Conservation (phyloP, 1,284 basidiomycete genomes). For the Grifola frondosa region DNA sequence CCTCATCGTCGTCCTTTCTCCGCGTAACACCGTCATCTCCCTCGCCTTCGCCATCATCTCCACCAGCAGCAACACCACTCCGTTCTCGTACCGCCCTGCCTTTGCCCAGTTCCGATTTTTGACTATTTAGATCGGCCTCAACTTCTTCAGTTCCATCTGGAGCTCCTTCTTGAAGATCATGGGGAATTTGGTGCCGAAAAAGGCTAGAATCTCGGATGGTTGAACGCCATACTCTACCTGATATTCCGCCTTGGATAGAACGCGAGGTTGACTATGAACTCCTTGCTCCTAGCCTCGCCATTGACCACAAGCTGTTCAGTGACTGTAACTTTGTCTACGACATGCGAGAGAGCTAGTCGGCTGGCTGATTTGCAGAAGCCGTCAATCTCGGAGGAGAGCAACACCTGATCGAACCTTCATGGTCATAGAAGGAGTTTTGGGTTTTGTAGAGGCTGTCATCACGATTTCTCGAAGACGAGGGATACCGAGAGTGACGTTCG, state of each 20-base stretch:
- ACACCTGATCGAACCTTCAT: constrained; percentile 69
- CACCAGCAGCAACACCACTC: constrained; percentile 39
- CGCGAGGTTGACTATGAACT: constrained; percentile 80
- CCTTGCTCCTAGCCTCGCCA: constrained; percentile 70
- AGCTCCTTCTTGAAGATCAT: constrained; percentile 87
- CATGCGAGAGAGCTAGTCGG: constrained; percentile 84
- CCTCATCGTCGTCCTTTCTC: constrained; percentile 42
- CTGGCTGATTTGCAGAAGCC: constrained; percentile 91
- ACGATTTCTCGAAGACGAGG: constrained; percentile 98
- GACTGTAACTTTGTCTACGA: constrained; percentile 85
- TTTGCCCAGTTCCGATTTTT: constrained; percentile 82
- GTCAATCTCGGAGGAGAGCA: constrained; percentile 59
- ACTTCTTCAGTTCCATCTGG: constrained; percentile 81
- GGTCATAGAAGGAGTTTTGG: constrained; percentile 98
- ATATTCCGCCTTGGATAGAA: constrained; percentile 92
- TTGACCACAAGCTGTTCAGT: constrained; percentile 77
- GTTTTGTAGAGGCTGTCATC: constrained; percentile 97
- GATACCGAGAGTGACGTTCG: constrained; percentile 99
- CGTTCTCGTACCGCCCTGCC: constrained; percentile 59
- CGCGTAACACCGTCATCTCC: constrained; percentile 62
- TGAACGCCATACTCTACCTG: constrained; percentile 82
- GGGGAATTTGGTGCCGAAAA: constrained; percentile 80
- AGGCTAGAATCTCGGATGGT: constrained; percentile 71
- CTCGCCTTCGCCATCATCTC: constrained; percentile 54
- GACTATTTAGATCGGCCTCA: constrained; percentile 78